Conservation (phyloP, 2,329 filamentous ascomycete species). For the Aotearoamyces nothofagi region DNA sequence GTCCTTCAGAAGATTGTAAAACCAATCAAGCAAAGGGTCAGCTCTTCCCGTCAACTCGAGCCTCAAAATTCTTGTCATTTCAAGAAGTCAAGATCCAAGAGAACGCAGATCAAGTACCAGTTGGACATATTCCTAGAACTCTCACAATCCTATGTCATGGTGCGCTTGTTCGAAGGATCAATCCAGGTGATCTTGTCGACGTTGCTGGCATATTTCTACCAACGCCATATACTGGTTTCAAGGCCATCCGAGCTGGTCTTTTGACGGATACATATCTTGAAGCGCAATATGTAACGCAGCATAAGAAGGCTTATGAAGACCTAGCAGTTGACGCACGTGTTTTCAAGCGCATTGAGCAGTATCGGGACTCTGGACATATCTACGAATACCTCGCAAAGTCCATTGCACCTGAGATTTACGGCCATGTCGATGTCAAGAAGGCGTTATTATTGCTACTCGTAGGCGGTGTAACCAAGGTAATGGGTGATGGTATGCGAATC, state of each 20-base stretch:
- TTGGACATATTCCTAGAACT: slow-evolving; percentile 89
- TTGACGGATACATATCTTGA: slow-evolving; percentile 95
- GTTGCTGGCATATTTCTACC: slow-evolving; percentile 92
- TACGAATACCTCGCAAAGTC: slow-evolving; percentile 94
- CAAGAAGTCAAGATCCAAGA: slow-evolving; percentile 98
- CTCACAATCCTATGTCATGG: slow-evolving; percentile 85
- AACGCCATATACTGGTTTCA: slow-evolving; percentile 97
- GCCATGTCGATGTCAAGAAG: slow-evolving; percentile 95
- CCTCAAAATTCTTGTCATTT: slow-evolving; percentile 93
- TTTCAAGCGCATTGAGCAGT: slow-evolving; percentile 70
- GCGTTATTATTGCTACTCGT: slow-evolving; percentile 89
- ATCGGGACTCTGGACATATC: slow-evolving; percentile 73
- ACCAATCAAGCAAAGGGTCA: slow-evolving; percentile 86
- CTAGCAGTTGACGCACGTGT: slow-evolving; percentile 71
- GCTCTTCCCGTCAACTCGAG: slow-evolving; percentile 84
- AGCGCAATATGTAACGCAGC: slow-evolving; percentile 82
- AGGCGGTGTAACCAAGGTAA: slow-evolving; percentile 89
- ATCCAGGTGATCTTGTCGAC: slow-evolving; percentile 87
- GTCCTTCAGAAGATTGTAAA: slow-evolving; percentile 80
- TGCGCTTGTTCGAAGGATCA: slow-evolving; percentile 70
- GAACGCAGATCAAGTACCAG: slow-evolving; percentile 96
- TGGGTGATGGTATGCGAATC: slow-evolving; percentile 97
- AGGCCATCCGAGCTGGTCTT: slow-evolving; percentile 90
- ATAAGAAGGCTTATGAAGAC: slow-evolving; percentile 96
- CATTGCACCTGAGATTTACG: slow-evolving; percentile 94